Base-by-base conservation (phyloP, 495 filamentous ascomycete genomes). In the Chaetomium fimeti region DNA sequence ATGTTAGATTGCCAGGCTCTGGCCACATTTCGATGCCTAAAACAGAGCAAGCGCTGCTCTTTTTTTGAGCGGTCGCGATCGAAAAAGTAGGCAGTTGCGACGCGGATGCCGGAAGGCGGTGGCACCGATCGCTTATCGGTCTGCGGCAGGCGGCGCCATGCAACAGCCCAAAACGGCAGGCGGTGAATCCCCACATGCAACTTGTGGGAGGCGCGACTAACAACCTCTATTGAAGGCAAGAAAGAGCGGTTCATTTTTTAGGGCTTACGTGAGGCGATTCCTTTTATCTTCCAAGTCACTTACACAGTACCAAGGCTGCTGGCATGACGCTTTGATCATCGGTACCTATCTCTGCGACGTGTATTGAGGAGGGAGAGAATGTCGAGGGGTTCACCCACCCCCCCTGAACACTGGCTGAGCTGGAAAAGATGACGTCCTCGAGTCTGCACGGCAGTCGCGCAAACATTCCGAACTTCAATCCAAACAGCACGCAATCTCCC, bases 121-220 rank as follows among this genome's bases (percentile, higher is more conserved):
- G 27, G 54, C 43, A 25, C 45, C 18, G 25, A 57, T 68, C 62
- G 66, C 68, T 68, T 64, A 66, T 65, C 65, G 62, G 61, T 16
- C 18, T 56, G 53, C 56, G 29, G 43, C 12, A 18, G 6, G 58
- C 43, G 51, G 63, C 53, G 57, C 61, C 52, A 57, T 58, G 28
- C 24, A 11, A 51, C 32, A 38, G 25, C 48, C 53, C 1, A 62
- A 69, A 68, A 42, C 42, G 70, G 70, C 61, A 72, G 67, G 70
- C 70, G 70, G 70, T 72, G 67, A 69, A 45, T 4, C 25, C 49
- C 13, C 27, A 52, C 43, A 15, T 3, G 1, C 38, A 3, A 49
- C 20, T 20, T 49, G 45, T 20, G 32, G 40, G 2, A 43, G 29
- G 29, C 28, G 2, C 12, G 45, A 45, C 16, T 11, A 25, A 51